phyloP scores from a whole-genome alignment of 257 asterid genomes.

The Avicennia marina region DNA sequence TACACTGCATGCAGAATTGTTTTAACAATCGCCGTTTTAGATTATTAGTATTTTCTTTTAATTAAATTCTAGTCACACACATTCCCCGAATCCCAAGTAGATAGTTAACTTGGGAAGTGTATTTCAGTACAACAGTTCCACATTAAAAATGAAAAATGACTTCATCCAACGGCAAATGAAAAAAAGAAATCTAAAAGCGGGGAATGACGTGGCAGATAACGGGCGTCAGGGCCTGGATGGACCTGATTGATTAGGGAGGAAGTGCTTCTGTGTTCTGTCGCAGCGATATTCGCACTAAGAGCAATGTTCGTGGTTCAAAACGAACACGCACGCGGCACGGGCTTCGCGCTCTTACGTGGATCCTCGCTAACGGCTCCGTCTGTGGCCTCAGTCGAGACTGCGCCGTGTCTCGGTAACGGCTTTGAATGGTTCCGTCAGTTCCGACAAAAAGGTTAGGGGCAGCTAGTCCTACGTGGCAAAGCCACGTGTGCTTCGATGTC shows the following conservation, averaged over 20 bases:
- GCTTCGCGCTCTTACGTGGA: slow-evolving; percentile 16
- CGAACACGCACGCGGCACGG: slow-evolving; percentile 23
- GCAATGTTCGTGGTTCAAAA: slow-evolving; percentile 16
- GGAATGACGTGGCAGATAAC: slow-evolving; percentile 11
- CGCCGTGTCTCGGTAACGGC: slow-evolving; percentile 8
- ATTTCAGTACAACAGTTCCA: no score
- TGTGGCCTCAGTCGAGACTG: neutral
- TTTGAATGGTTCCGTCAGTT: neutral
- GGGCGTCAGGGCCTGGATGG: neutral
- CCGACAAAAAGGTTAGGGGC: neutral
- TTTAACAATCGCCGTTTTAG: no score
- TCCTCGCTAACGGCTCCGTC: slow-evolving; percentile 21
- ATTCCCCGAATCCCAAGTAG: no score
- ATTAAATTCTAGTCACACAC: no score
- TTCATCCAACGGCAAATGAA: no score
- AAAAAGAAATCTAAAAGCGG: no score
- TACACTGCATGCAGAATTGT: no score
- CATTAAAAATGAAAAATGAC: no score
- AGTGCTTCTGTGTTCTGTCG: slow-evolving; percentile 6
- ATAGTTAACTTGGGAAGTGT: no score
- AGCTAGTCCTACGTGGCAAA: slow-evolving; percentile 24
- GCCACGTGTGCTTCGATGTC: slow-evolving; percentile 16
- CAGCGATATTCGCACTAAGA: neutral
- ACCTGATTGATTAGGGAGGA: neutral
- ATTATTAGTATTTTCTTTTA: no score